phyloP scores from a whole-genome alignment of 768 basidiomycete species.

The Paxillus rubicundulus region DNA sequence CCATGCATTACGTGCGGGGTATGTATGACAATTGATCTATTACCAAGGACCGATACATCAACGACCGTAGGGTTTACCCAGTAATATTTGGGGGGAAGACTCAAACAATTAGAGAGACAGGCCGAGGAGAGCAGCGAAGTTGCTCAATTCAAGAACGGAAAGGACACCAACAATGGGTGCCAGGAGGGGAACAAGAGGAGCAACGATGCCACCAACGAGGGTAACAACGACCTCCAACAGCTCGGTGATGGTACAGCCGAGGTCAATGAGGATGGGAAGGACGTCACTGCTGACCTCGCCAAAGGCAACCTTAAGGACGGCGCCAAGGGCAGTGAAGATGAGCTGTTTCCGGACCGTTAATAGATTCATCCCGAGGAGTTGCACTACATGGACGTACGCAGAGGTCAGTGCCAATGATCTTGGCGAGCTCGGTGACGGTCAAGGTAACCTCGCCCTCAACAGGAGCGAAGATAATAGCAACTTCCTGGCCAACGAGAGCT shows the following conservation, averaged over 20 bases:
- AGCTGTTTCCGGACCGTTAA: conserved; percentile 12
- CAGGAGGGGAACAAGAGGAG: conserved; percentile 21
- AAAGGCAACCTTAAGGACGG: conserved; percentile 19
- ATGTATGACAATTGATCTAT: conserved; percentile 2
- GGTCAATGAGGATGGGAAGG: conserved; percentile 14
- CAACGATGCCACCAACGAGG: conserved; percentile 25
- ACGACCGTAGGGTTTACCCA: no score
- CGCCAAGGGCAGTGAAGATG: conserved; percentile 26
- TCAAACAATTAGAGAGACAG: conserved; percentile 14
- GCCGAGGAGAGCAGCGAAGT: conserved; percentile 24
- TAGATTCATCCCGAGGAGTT: background rate
- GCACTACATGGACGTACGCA: conserved; percentile 13
- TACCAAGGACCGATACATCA: background rate
- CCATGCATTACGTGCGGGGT: background rate
- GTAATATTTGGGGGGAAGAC: background rate
- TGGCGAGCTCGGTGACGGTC: conserved; percentile 26
- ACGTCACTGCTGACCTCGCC: conserved; percentile 12
- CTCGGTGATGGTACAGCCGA: conserved; percentile 10
- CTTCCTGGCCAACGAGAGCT: conserved; percentile 22
- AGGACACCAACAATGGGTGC: conserved; percentile 17
- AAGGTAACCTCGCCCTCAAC: conserved; percentile 19
- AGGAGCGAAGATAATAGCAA: conserved; percentile 24
- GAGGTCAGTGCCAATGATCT: conserved; percentile 22
- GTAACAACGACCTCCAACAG: background rate
- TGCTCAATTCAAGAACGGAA: conserved; percentile 17